Base-by-base conservation (phyloP, 352 stramenopile species). In the Halophytophthora polymorphica region DNA sequence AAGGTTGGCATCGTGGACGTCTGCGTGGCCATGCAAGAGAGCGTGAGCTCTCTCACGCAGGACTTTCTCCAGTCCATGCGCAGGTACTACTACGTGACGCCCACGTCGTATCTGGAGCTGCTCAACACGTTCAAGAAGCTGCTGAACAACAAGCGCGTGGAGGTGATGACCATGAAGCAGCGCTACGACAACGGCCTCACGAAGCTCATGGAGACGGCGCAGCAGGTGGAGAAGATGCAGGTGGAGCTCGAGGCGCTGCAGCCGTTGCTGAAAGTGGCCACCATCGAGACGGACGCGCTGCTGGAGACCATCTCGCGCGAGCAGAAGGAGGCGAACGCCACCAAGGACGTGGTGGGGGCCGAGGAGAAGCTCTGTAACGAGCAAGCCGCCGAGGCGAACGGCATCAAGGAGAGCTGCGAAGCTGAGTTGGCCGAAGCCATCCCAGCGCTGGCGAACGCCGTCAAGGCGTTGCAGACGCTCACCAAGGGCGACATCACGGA, bases 61-160 rank as follows among this genome's bases (percentile, higher is more conserved):
- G 75, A 92, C 15, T 98, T 95, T 47, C 63, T 96, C 21, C 67
- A 84, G 29, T 93, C 84, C 13, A 62, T 98, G 34, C 71, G 90
- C 13, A 81, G 94, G 1, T 90, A 98, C 57, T 98, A 98, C 69
- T 98, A 98, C 66, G 90, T 98, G 28, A 98, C 95, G 0, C 94
- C 95, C 8, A 98, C 94, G 22, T 97, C 83, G 28, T 98, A 98
- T 59, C 70, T 98, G 4, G 94, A 98, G 48, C 59, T 98, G 13
- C 95, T 98, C 50, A 96, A 97, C 35, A 98, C 92, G 2, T 98
- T 98, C 54, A 97, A 97, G 62, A 96, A 88, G 43, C 56, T 98
- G 33, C 54, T 98, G 15, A 72, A 86, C 35, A 88, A 91, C 53
- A 97, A 98, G 58, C 81, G 90, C 1, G 73, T 86, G 17, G 84